A percentile compares a stretch with the other conserved stretches of the same genome.
phyloP scores from a whole-genome alignment of 73 alveolate genomes.

The Tetrahymena thermophila region DNA sequence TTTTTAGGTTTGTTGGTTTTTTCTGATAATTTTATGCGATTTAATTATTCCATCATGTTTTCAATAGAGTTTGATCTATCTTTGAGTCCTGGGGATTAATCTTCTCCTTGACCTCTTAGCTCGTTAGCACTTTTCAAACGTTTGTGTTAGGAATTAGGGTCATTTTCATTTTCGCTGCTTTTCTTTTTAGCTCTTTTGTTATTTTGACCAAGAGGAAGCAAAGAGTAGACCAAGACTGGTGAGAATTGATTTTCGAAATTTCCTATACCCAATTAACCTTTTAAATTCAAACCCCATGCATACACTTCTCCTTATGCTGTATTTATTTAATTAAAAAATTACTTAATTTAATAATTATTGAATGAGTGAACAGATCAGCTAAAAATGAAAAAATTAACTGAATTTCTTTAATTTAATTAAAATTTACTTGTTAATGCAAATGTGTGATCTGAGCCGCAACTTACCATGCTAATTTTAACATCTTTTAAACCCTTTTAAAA shows the following conservation, averaged over 20 bases:
- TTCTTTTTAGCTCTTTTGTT: constrained; percentile 31
- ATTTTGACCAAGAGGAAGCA: constrained; percentile 35
- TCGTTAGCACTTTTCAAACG: constrained; percentile 41
- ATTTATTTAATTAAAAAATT: background rate
- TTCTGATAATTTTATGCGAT: constrained; percentile 9
- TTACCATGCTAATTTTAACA: constrained; percentile 17
- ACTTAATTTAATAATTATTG: background rate
- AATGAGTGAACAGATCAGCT: background rate
- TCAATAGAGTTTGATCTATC: constrained; percentile 41
- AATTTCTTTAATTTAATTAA: background rate
- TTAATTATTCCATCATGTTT: constrained; percentile 38
- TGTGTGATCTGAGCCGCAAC: constrained; percentile 44
- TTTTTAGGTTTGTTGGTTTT: constrained; percentile 5
- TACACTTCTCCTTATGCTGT: constrained; percentile 38
- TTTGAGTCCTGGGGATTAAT: constrained; percentile 27
- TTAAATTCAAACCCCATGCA: constrained; percentile 45
- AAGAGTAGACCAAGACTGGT: constrained; percentile 19
- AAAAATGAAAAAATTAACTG: background rate
- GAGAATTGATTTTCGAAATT: constrained; percentile 8
- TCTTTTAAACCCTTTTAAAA: constrained; percentile 20
- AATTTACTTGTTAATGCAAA: constrained; percentile 2
- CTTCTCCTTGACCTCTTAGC: background rate
- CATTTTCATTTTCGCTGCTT: background rate
- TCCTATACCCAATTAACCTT: constrained; percentile 41
- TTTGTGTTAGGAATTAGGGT: constrained; percentile 11